These are phyloP conservation scores for Ensete glaucum DNA, from an alignment of 176 grass and related monocot species.

Conservation along the genomic window DNA sequence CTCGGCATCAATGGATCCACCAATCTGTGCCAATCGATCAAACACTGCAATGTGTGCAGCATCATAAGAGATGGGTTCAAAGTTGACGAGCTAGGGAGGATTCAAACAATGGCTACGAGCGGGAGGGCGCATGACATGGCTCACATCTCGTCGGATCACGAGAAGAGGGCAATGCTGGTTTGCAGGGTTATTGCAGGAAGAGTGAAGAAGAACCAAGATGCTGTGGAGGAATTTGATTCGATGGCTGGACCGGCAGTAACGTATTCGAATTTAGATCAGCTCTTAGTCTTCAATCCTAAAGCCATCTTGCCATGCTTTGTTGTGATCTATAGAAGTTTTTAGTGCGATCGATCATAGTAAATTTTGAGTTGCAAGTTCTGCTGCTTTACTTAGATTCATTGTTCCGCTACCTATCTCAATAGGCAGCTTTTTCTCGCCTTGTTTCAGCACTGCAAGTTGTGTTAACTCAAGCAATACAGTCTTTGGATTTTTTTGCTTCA, in stretches of 20 bases:
- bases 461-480: too few relatives aligned
- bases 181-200: constrained; percentile 9
- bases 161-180: constrained; percentile 7
- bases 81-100: neutral
- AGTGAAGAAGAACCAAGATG: neutral
- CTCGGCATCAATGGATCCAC: constrained; percentile 8
- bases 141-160: neutral
- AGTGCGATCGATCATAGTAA: neutral
- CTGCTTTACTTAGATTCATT: too few relatives aligned
- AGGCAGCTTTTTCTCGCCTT: too few relatives aligned
- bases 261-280: neutral
- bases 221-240: neutral
- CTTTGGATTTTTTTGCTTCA: too few relatives aligned
- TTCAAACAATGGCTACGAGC: constrained; percentile 3
- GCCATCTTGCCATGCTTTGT: neutral
- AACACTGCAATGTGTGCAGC: neutral
- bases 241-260: neutral
- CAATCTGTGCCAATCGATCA: constrained; percentile 1
- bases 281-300: neutral
- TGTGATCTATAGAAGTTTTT: neutral
- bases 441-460: too few relatives aligned
- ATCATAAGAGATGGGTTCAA: constrained; percentile 6
- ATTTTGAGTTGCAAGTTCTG: too few relatives aligned
- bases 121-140: constrained; percentile 1
- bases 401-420: too few relatives aligned